Percentiles rank a stretch among this genome's conserved stretches.
These are phyloP conservation scores for Corchorus olitorius DNA, from an alignment of 345 rosid species.

Conservation along the genomic window DNA sequence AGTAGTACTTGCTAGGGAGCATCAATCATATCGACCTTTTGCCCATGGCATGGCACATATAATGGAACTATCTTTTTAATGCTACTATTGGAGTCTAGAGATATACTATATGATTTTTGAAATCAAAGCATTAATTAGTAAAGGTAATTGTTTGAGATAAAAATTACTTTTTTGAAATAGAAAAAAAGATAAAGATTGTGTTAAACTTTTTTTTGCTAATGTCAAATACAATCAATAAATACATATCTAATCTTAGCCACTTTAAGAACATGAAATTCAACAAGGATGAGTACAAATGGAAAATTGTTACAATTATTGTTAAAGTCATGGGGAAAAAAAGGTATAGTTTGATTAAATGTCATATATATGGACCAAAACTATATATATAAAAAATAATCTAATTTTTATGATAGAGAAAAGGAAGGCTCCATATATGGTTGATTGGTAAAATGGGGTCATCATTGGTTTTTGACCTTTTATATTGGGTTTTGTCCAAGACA, in stretches of 20 bases:
- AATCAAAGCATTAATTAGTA: too few species aligned
- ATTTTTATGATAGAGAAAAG: neutral
- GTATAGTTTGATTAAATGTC: neutral
- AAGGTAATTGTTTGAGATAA: too few species aligned
- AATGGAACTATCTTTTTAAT: neutral
- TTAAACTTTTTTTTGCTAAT: too few species aligned
- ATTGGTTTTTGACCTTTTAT: neutral
- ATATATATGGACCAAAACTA: neutral
- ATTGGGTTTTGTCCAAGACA: neutral
- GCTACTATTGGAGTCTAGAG: neutral
- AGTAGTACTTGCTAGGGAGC: neutral
- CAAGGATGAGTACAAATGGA: neutral
- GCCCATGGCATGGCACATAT: neutral
- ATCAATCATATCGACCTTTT: slow-evolving; percentile 14
- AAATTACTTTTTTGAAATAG: too few species aligned
- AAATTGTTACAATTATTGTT: neutral
- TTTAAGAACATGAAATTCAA: neutral
- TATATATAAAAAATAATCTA: neutral
- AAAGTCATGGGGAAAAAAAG: neutral
- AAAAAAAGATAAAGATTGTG: too few species aligned
- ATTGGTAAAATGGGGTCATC: neutral
- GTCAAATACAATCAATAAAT: too few species aligned
- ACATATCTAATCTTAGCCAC: neutral
- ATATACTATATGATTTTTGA: too few species aligned
- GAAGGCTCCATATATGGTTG: neutral